phyloP scores from a whole-genome alignment of 2,329 filamentous ascomycete species.

The Beauveria sp. region DNA sequence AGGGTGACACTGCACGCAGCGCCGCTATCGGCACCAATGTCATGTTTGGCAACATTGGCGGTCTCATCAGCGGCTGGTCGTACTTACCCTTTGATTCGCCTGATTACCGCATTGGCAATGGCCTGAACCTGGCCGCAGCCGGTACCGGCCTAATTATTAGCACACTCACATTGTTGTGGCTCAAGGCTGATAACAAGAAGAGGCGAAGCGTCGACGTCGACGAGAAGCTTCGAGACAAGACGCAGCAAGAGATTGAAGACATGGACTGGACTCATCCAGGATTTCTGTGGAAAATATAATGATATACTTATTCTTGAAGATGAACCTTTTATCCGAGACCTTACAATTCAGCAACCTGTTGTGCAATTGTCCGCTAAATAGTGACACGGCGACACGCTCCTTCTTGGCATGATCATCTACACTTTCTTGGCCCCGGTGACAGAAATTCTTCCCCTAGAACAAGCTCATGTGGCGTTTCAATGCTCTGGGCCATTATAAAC shows the following conservation, averaged over 20 bases:
- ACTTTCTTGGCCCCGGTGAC: no score
- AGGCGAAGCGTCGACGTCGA: conserved; percentile 49
- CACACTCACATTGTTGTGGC: conserved; percentile 47
- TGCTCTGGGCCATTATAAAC: no score
- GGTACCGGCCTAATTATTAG: conserved; percentile 43
- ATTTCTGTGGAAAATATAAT: conserved; percentile 46
- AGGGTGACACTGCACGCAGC: conserved; percentile 61
- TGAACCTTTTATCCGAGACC: no score
- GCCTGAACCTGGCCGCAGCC: conserved; percentile 55
- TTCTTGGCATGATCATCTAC: no score
- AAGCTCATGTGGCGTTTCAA: no score
- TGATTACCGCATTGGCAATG: conserved; percentile 63
- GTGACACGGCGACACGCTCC: no score
- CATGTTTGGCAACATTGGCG: conserved; percentile 69
- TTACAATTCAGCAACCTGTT: not conserved
- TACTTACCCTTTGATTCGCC: conserved; percentile 58
- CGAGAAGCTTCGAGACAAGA: conserved; percentile 44
- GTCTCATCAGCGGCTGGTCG: conserved; percentile 57
- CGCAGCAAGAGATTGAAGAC: conserved; percentile 46
- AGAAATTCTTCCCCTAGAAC: no score
- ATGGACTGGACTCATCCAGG: conserved; percentile 60
- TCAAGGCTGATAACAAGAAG: conserved; percentile 51
- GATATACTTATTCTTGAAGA: no score
- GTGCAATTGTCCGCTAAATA: not conserved
- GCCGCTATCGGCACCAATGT: conserved; percentile 58